A percentile compares a stretch with the other conserved stretches of the same genome.
Evolutionary conservation across 2,329 filamentous ascomycete species (phyloP).

Genomic region (Sclerotinia minor): DNA sequence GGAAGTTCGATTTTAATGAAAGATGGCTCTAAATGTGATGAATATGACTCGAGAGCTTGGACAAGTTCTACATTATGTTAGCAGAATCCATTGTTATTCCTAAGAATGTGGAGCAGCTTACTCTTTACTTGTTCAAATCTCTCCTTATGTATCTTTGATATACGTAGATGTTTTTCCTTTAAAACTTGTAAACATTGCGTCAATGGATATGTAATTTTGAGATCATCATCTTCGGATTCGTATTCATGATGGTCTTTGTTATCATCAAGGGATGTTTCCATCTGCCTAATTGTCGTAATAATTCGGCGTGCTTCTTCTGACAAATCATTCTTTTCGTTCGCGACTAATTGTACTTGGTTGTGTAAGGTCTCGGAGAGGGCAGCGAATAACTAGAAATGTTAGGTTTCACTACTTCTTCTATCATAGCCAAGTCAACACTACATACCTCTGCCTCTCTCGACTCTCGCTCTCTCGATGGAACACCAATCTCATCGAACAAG

Average conservation of each 20-base stretch:
- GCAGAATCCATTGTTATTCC: slow-evolving; percentile 1
- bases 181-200: slow-evolving; percentile 74
- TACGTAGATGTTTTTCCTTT: slow-evolving; percentile 80
- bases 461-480: slow-evolving; percentile 91
- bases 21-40: slow-evolving; percentile 86
- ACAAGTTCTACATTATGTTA: slow-evolving; percentile 69
- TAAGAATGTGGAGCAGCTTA: slow-evolving; percentile 52
- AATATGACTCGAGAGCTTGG: slow-evolving; percentile 91
- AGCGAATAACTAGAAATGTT: slow-evolving; percentile 69
- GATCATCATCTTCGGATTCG: slow-evolving; percentile 63
- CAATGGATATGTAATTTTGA: slow-evolving; percentile 81
- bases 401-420: slow-evolving; percentile 24
- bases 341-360: slow-evolving; percentile 82
- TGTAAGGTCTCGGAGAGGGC: slow-evolving; percentile 90
- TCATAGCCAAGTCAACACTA: slow-evolving; percentile 25
- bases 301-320: slow-evolving; percentile 85
- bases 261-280: slow-evolving; percentile 88
- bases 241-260: slow-evolving; percentile 64
- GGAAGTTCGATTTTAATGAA: slow-evolving; percentile 86
- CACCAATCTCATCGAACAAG: slow-evolving; percentile 95
- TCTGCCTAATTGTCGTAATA: slow-evolving; percentile 84
- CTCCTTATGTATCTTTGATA: slow-evolving; percentile 82
- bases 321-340: slow-evolving; percentile 84
- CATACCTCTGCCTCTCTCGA: slow-evolving; percentile 83
- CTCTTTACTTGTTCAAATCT: slow-evolving; percentile 95